Conservation (phyloP, 805 yeast species). For the Pichia thaimueangensis region DNA sequence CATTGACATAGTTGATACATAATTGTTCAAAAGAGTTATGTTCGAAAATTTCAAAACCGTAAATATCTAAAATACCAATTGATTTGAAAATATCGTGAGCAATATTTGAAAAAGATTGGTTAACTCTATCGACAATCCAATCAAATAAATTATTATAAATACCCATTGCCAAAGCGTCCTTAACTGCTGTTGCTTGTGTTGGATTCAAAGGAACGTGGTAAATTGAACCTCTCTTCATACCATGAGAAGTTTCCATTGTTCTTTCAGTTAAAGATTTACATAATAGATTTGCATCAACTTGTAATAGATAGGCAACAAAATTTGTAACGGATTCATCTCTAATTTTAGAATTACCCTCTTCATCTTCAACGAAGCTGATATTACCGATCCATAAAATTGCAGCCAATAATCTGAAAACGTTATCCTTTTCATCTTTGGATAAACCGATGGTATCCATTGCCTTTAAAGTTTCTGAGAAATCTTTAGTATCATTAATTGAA, state of each 20-base stretch:
- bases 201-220: conserved; percentile 90
- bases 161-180: conserved; percentile 94
- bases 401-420: conserved; percentile 78
- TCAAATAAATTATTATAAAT: conserved; percentile 88
- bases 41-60: conserved; percentile 94
- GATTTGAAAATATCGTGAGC: conserved; percentile 41
- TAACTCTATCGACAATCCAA: conserved; percentile 93
- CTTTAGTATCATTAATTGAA: conserved; percentile 77
- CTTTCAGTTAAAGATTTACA: conserved; percentile 68
- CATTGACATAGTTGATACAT: conserved; percentile 93
- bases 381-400: conserved; percentile 94
- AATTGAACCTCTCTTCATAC: conserved; percentile 83
- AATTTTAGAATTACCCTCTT: conserved; percentile 75
- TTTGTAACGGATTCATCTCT: conserved; percentile 87
- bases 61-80: conserved; percentile 90
- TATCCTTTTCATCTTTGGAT: conserved; percentile 76
- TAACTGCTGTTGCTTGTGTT: conserved; percentile 90
- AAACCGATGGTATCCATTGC: conserved; percentile 91
- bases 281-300: conserved; percentile 65
- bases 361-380: conserved; percentile 77
- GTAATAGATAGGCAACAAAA: conserved; percentile 86
- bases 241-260: conserved; percentile 84
- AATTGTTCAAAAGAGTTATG: conserved; percentile 93
- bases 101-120: conserved; percentile 57
- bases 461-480: conserved; percentile 54